Evolutionary conservation across 2,329 filamentous ascomycete species (phyloP).

Genomic region (Neonectria neomacrospora): DNA sequence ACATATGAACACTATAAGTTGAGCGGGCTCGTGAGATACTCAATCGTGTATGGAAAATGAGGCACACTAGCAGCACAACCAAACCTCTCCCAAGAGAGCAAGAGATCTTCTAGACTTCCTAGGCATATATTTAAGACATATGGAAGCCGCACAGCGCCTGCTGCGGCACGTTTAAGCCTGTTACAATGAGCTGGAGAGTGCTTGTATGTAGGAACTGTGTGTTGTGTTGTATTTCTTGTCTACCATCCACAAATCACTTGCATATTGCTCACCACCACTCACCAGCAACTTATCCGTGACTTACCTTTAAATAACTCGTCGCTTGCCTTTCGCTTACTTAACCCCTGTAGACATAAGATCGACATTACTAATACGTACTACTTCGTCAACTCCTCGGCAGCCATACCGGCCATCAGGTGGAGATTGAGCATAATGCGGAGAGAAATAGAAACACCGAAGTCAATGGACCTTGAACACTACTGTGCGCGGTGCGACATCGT

Average conservation of each 20-base stretch:
- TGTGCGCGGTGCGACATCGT: background rate
- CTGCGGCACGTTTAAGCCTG: background rate
- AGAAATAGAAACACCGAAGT: background rate
- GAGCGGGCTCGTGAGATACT: background rate
- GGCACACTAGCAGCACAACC: background rate
- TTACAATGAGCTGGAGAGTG: background rate
- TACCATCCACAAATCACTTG: background rate
- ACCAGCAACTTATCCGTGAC: background rate
- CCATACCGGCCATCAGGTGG: background rate
- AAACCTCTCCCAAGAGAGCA: background rate
- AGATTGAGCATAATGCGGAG: background rate
- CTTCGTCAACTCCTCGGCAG: background rate
- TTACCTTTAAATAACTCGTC: background rate
- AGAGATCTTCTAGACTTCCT: constrained; percentile 2
- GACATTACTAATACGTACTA: background rate
- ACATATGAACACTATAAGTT: background rate
- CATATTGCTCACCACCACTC: background rate
- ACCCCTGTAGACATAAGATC: background rate
- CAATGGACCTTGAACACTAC: background rate
- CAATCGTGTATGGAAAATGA: background rate
- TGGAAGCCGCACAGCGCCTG: background rate
- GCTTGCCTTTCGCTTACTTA: background rate
- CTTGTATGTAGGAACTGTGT: background rate
- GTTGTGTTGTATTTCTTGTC: background rate
- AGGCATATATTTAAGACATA: background rate